Evolutionary conservation across 1,139 yeast genomes (phyloP).

Genomic region (Candida freyschussii): DNA sequence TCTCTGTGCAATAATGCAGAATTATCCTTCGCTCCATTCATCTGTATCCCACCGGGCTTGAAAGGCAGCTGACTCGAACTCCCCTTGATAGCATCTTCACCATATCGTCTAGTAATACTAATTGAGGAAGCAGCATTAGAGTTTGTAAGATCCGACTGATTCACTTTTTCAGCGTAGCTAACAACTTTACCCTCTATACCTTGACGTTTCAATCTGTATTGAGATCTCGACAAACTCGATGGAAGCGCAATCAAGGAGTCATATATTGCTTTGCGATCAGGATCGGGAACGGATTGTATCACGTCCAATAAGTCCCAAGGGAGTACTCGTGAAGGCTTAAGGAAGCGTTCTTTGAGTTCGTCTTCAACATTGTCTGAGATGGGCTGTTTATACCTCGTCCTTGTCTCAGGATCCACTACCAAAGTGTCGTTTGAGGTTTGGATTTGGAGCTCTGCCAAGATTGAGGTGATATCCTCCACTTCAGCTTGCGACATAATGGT

Average conservation of each 20-base stretch:
- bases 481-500: conserved; percentile 4
- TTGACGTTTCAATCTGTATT: conserved; percentile 56
- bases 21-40: conserved; percentile 23
- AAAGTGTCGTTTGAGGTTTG: neutral
- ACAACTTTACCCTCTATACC: conserved; percentile 73
- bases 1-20: conserved; percentile 54
- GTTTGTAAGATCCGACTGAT: conserved; percentile 42
- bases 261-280: conserved; percentile 26
- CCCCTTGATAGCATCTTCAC: conserved; percentile 62
- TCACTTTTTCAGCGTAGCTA: conserved; percentile 57
- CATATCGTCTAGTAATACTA: conserved; percentile 64
- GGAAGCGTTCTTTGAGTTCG: conserved; percentile 31
- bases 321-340: conserved; percentile 47
- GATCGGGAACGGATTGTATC: conserved; percentile 42
- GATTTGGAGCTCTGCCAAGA: conserved; percentile 7
- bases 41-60: conserved; percentile 80
- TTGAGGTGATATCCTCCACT: conserved; percentile 5
- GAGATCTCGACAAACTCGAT: conserved; percentile 47
- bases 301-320: conserved; percentile 58
- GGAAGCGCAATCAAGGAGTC: conserved; percentile 47
- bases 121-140: conserved; percentile 66
- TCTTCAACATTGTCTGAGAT: conserved; percentile 4
- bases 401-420: conserved; percentile 1
- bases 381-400: conserved; percentile 1
- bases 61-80: conserved; percentile 78